Evolutionary conservation across 2,329 filamentous ascomycete species (phyloP), one percentile per base, ranked within the genome.

Genomic region (Cladophialophora carrionii): DNA sequence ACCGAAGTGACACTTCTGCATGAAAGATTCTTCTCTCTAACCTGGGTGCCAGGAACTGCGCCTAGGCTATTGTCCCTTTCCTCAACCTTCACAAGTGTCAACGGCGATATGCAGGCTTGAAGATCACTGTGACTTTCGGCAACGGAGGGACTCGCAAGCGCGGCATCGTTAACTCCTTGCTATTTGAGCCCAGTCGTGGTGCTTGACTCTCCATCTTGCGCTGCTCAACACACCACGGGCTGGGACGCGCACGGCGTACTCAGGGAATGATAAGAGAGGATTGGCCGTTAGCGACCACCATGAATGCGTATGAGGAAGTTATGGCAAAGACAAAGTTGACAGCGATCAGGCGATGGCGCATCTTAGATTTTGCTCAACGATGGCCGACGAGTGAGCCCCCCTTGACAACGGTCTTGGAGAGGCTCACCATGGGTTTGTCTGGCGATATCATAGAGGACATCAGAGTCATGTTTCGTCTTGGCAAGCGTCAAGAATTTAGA

Each of bases 401-500:
- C 6, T 29, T 6, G 26, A 29, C 6, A 29, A 29, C 26, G 6
- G 26, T 12, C 4, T 57, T 48, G 34, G 62, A 26, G 57, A 59
- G 9, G 20, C 24, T 9, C 46, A 32, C n/a, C 41, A 49, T 51
- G 57, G 57, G 41, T 20, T 20, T 59, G 4, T 49, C 57, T 14
- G 59, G 53, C 43, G 63, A 60, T 53, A 72, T 70, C 26, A 68
- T 71, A 22, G 63, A 72, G 31, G 80, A 82, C 70, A 75, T 78
- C 31, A 72, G 72, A 31, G 78, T 84, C 63, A 81, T 84, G 78
- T 75, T 75, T 34, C 78, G 81, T 20, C 76, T 84, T 77, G 82
- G 82, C 46, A 84, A 83, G 73, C 74, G 76, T 22, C 81, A 83
- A 62, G 79, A 83, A 54, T 75, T 84, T 65, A 78, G 79, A 66